Base-by-base conservation (phyloP, 352 stramenopile genomes). In the Achlya hypogyna region DNA sequence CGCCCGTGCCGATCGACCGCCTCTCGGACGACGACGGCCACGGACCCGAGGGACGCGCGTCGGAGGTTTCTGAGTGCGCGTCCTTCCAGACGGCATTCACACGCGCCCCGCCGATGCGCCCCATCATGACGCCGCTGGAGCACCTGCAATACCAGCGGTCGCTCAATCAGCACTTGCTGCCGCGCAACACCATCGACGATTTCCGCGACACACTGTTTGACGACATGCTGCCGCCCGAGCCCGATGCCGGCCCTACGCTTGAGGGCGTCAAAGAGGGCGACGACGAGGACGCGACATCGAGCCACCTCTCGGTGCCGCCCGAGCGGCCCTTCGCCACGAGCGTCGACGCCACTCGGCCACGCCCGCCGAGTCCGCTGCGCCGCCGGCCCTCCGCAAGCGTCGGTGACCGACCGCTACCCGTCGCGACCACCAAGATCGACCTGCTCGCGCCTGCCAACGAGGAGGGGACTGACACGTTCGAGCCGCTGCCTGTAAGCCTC, bases 101-200 rank as follows among this genome's bases (percentile, higher is more conserved):
- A n/a, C 32, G 54, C 2, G 54, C 54, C 20, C 54, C 54, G 3
- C 54, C 54, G 12, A 64, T 64, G 54, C 54, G 54, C 2, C 54
- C 54, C 22, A 64, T 64, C 54, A 64, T 64, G 54, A 64, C 54
- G 4, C 54, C 54, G 12, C 54, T 64, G 20, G 54, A 64, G 54
- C 54, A 64, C 52, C n/a, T 64, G n/a, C 35, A 64, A 38, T 64
- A 64, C 54, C 54, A 64, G 54, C 54, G 54, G 31, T 51, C 18
- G 18, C 35, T 64, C 34, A 64, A 64, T 25, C 54, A 47, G 18
- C 54, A 64, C 16, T 64, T 64, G 35, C 10, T 64, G 12, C 20
- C 12, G 10, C 35, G 38, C 18, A 38, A 27, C 28, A 52, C 32
- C 4, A 38, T 31, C 23, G 54, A 23, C 3, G 31, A 25, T 10